A percentile compares a stretch with the other conserved stretches of the same genome.
Evolutionary conservation across 1,284 basidiomycete genomes (phyloP).

Genomic region (Trichosporon sp.): DNA sequence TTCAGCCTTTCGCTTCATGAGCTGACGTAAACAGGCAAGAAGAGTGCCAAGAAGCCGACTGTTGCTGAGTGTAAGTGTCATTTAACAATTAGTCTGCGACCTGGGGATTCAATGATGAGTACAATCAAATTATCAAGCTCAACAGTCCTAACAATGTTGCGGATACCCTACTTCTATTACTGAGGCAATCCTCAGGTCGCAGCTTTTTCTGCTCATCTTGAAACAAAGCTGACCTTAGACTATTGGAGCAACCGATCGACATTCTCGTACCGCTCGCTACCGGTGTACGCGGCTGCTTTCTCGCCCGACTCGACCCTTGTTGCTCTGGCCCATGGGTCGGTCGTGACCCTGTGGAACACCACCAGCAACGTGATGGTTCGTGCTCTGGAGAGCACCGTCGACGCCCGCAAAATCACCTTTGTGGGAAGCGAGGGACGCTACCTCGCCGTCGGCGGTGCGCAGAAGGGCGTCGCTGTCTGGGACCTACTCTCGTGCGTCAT

Average conservation of each 20-base stretch:
- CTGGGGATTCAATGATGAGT: conserved; percentile 39
- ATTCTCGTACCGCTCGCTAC: conserved; percentile 62
- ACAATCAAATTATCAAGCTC: conserved; percentile 46
- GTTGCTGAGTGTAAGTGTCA: conserved; percentile 39
- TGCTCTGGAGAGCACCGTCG: conserved; percentile 56
- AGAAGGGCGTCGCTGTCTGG: conserved; percentile 64
- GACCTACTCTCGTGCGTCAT: conserved; percentile 61
- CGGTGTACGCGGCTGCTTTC: conserved; percentile 65
- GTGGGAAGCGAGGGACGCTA: conserved; percentile 47
- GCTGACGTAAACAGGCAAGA: conserved; percentile 33
- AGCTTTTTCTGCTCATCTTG: not conserved
- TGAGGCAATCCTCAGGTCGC: conserved; percentile 28
- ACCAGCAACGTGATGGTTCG: conserved; percentile 61
- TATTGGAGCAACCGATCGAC: conserved; percentile 72
- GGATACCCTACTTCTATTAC: conserved; percentile 48
- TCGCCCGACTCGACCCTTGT: conserved; percentile 82
- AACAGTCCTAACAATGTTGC: conserved; percentile 48
- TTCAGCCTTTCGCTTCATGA: not conserved
- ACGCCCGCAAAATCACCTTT: conserved; percentile 41
- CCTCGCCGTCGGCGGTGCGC: conserved; percentile 56
- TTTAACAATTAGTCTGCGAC: conserved; percentile 1
- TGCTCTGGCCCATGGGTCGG: conserved; percentile 63
- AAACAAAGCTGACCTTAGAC: conserved; percentile 52
- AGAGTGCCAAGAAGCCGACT: conserved; percentile 26
- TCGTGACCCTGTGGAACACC: conserved; percentile 74